Conservation (phyloP, 192 early-diverging fungal genomes). For the Phlyctochytrium planicorne region DNA sequence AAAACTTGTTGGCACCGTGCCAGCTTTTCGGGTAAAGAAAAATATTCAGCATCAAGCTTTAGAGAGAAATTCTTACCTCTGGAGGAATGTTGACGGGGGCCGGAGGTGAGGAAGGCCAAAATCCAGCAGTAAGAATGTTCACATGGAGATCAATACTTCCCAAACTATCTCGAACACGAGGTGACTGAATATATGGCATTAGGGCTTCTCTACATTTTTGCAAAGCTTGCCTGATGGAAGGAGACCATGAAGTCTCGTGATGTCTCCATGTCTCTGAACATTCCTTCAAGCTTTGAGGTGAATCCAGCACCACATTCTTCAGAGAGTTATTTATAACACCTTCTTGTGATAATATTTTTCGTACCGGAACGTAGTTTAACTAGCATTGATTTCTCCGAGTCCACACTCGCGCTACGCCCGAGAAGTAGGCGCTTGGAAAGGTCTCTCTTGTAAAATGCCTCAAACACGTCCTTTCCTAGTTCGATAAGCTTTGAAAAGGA, state of each 20-base stretch:
- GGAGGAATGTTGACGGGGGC: constrained; percentile 67
- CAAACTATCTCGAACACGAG: constrained; percentile 26
- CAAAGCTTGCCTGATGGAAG: constrained; percentile 37
- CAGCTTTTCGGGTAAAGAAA: constrained; percentile 35
- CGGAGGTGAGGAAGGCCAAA: constrained; percentile 91
- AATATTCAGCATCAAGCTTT: neutral
- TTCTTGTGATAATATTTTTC: constrained; percentile 25
- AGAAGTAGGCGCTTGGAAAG: constrained; percentile 82
- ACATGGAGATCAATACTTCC: constrained; percentile 65
- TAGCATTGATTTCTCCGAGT: constrained; percentile 87
- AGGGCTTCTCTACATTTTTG: constrained; percentile 1
- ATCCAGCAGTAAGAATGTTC: constrained; percentile 80
- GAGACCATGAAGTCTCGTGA: constrained; percentile 71
- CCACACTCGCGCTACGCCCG: constrained; percentile 74
- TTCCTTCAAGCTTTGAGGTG: constrained; percentile 90
- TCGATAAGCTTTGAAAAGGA: neutral
- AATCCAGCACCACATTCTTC: constrained; percentile 89
- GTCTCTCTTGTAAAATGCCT: constrained; percentile 92
- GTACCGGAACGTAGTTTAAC: constrained; percentile 69
- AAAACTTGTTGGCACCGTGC: constrained; percentile 61
- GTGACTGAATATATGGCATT: constrained; percentile 15
- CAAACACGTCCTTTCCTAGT: constrained; percentile 92
- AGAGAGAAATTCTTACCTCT: constrained; percentile 47
- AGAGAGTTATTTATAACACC: constrained; percentile 1
- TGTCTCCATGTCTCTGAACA: constrained; percentile 93